Conservation (phyloP, 2,329 filamentous ascomycete genomes). For the Calonectria henricotiae region DNA sequence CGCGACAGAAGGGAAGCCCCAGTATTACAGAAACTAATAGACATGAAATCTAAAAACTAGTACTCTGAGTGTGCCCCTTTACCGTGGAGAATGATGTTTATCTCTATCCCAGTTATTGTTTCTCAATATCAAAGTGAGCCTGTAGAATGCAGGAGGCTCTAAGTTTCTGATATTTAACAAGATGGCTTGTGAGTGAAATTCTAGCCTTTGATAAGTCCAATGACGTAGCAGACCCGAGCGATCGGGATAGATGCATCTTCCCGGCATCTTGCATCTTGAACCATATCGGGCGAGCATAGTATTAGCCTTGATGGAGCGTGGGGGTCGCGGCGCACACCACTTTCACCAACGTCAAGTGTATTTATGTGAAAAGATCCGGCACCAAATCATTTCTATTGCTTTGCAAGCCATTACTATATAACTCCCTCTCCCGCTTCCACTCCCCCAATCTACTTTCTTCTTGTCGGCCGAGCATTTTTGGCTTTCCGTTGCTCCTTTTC, state of each 20-base stretch:
- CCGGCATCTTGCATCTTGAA: conserved; percentile 21
- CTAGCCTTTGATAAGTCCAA: not conserved
- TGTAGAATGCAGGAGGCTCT: not conserved
- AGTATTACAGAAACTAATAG: conserved; percentile 44
- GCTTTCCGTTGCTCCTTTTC: conserved; percentile 82
- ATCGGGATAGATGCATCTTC: conserved; percentile 25
- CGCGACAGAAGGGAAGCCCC: conserved; percentile 36
- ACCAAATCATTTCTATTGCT: not conserved
- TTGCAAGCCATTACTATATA: conserved; percentile 14
- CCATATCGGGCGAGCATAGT: not conserved
- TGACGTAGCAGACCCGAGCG: conserved; percentile 33
- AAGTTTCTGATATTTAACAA: no score
- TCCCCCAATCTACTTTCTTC: conserved; percentile 64
- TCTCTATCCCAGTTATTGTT: not conserved
- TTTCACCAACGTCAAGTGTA: not conserved
- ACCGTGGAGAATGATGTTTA: not conserved
- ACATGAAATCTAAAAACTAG: conserved; percentile 17
- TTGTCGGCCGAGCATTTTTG: conserved; percentile 90
- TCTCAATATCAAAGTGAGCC: not conserved
- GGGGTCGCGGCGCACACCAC: conserved; percentile 21
- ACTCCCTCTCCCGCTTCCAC: not conserved
- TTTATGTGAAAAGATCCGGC: not conserved
- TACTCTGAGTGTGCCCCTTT: not conserved
- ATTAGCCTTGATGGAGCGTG: conserved; percentile 36
- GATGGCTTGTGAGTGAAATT: not conserved